Percentiles rank a stretch among this genome's conserved stretches.
These are phyloP conservation scores for Escallonia herrerae DNA, from an alignment of 129 eudicot species.

Conservation along the genomic window DNA sequence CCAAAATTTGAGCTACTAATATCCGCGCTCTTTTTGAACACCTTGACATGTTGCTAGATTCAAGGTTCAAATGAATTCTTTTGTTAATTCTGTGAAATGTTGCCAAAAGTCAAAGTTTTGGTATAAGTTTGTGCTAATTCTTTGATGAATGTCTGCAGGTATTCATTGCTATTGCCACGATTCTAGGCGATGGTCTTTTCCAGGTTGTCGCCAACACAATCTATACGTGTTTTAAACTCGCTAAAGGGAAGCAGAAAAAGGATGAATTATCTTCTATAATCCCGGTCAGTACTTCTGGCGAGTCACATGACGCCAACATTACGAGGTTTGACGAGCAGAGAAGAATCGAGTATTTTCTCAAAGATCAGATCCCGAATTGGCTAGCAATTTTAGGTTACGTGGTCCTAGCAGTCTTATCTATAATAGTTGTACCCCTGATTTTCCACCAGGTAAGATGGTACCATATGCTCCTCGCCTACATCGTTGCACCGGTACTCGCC, in stretches of 20 bases:
- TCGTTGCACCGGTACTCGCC: conserved; percentile 53
- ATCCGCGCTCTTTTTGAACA: no score
- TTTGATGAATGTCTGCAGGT: conserved; percentile 8
- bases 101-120: no score
- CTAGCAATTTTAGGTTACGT: conserved; percentile 48
- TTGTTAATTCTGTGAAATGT: no score
- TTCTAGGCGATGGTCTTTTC: conserved; percentile 74
- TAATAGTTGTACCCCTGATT: conserved; percentile 34
- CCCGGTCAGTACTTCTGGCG: neutral
- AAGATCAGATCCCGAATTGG: conserved; percentile 45
- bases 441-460: conserved; percentile 64
- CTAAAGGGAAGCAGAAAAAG: neutral
- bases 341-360: conserved; percentile 41
- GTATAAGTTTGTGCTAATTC: no score
- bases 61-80: no score
- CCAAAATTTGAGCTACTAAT: neutral
- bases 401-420: conserved; percentile 31
- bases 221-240: neutral
- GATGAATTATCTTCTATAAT: neutral
- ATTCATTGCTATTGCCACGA: conserved; percentile 57
- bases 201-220: conserved; percentile 20
- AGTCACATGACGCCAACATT: neutral
- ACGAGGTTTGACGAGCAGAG: conserved; percentile 32
- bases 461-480: conserved; percentile 39
- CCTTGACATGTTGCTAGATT: no score